phyloP scores from a whole-genome alignment of 176 grass and related monocot genomes.

The Poa annua region DNA sequence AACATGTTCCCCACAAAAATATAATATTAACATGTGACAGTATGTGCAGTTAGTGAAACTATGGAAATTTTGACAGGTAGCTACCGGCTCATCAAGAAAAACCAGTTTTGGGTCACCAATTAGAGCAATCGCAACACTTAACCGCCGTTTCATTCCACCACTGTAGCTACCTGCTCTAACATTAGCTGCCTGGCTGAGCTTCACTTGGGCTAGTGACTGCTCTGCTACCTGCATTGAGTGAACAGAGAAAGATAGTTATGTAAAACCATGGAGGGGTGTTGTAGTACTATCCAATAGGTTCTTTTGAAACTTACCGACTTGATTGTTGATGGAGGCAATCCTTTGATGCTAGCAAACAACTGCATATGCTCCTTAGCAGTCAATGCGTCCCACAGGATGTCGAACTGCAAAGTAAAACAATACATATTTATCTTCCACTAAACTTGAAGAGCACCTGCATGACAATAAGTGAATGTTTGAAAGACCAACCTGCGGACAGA shows the following conservation, averaged over 20 bases:
- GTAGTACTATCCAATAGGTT: slow-evolving; percentile 19
- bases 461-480: slow-evolving; percentile 12
- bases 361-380: slow-evolving; percentile 85
- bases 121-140: slow-evolving; percentile 94
- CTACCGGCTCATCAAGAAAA: slow-evolving; percentile 96
- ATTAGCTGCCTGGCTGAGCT: slow-evolving; percentile 77
- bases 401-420: slow-evolving; percentile 67
- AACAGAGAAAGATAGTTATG: slow-evolving; percentile 35
- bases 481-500: slow-evolving; percentile 83
- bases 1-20: neutral
- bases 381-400: slow-evolving; percentile 96
- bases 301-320: slow-evolving; percentile 59
- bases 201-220: slow-evolving; percentile 85
- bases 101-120: slow-evolving; percentile 93
- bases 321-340: slow-evolving; percentile 73
- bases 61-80: slow-evolving; percentile 25
- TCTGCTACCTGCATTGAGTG: slow-evolving; percentile 63
- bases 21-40: slow-evolving; percentile 14
- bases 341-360: slow-evolving; percentile 96
- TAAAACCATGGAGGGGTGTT: slow-evolving; percentile 8
- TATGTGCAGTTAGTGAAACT: slow-evolving; percentile 15
- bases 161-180: slow-evolving; percentile 93
- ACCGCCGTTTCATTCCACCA: slow-evolving; percentile 93
- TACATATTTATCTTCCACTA: slow-evolving; percentile 4
- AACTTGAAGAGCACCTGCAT: slow-evolving; percentile 13